These are phyloP conservation scores for Triangularia verruculosa DNA, from an alignment of 2,329 filamentous ascomycete genomes.

Conservation along the genomic window DNA sequence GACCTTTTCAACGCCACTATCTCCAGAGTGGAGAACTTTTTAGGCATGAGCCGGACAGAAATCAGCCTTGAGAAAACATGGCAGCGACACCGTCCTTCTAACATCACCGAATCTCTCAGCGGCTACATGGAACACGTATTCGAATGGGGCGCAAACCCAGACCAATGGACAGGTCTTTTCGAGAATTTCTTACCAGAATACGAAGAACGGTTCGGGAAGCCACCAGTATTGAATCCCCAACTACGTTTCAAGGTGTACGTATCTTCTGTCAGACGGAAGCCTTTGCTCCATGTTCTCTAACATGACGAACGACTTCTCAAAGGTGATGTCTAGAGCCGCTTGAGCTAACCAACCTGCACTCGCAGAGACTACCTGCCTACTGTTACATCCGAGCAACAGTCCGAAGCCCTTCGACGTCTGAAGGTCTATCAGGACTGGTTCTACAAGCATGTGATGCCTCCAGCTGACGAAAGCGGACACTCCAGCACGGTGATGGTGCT, in stretches of 20 bases:
- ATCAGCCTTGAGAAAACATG: constrained; percentile 12
- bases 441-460: constrained; percentile 10
- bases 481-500: constrained; percentile 10
- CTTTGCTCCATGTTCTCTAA: too few species aligned
- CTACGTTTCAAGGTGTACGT: constrained; percentile 15
- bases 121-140: constrained; percentile 7
- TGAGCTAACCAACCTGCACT: too few species aligned
- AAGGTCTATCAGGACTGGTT: constrained; percentile 15
- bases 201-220: constrained; percentile 7
- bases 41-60: constrained; percentile 4
- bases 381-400: constrained; percentile 8
- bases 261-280: too few species aligned
- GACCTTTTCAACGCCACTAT: constrained; percentile 7
- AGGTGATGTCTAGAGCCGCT: too few species aligned
- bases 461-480: constrained; percentile 1
- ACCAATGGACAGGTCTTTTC: constrained; percentile 11
- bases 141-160: constrained; percentile 13
- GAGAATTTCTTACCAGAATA: constrained; percentile 8
- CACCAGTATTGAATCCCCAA: constrained; percentile 13
- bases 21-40: neutral
- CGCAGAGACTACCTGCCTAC: too few species aligned
- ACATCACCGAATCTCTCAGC: neutral
- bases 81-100: constrained; percentile 7
- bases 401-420: constrained; percentile 7
- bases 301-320: too few species aligned